Evolutionary conservation across 768 basidiomycete species (phyloP), one percentile per base, ranked within the genome.

Genomic region (Cyclocybe aegerita): DNA sequence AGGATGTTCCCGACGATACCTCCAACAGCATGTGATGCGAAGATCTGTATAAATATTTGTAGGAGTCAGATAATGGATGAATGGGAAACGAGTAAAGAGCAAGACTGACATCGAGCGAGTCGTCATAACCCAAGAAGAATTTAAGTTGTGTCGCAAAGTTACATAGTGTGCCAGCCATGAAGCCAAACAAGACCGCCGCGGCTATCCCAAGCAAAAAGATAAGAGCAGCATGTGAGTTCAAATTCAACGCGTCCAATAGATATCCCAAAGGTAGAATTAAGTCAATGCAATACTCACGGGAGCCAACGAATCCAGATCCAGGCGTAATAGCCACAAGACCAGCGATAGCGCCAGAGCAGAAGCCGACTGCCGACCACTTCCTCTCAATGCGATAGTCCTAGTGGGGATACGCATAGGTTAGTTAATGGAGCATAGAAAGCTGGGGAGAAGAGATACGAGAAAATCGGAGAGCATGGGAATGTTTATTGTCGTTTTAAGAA

Each of bases 131-230:
- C 54, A 83, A 73, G 34, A 89, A 55, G 67, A 89, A 92, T 72
- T 98, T 99, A 65, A 99, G 79, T 60, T 96, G 87, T 2, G 96
- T 98, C 31, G 93, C 90, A 65, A 92, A 93, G 71, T 99, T 99
- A 73, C 92, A 97, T 4, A 88, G 57, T 0, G 86, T 89, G 11
- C 91, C 90, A 0, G 87, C 89, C 64, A 91, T 72, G 59, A 95
- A 76, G 33, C 96, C 96, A 64, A 92, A 96, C 1, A 88, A 74
- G 7, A 96, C 86, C 1, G 92, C 75, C 12, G 96, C 93, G 9
- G 90, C 84, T 82, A 63, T 31, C 48, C 14, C 32, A 49, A 45
- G 15, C 34, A 52, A 51, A 46, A 44, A 15, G 39, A 48, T 33
- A 29, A 34, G 33, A 38, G 29, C 7, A 11, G 1, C 10, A 38